These are phyloP conservation scores for Endocladia muricata DNA, from an alignment of 31 red algal genomes.

Conservation along the genomic window DNA sequence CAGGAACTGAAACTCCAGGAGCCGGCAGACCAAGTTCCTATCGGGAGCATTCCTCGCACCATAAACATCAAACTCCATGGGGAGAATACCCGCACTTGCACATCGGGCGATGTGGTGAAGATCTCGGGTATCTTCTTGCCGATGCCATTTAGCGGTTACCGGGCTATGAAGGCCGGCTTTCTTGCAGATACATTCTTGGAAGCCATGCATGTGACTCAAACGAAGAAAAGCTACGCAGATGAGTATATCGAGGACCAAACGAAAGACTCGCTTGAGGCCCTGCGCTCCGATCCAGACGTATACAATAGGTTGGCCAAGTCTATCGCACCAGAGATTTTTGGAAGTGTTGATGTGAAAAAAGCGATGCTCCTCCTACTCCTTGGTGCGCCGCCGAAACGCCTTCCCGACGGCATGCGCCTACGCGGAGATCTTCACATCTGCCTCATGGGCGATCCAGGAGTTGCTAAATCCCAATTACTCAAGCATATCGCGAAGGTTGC, in stretches of 20 bases:
- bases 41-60: slow-evolving; percentile 93
- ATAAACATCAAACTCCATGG: slow-evolving; percentile 85
- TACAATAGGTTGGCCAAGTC: slow-evolving; percentile 80
- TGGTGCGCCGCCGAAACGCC: slow-evolving; percentile 76
- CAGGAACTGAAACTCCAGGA: slow-evolving; percentile 98
- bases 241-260: slow-evolving; percentile 56
- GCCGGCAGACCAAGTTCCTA: slow-evolving; percentile 92
- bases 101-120: slow-evolving; percentile 82
- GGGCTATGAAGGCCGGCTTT: slow-evolving; percentile 85
- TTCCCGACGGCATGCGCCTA: slow-evolving; percentile 94
- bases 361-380: slow-evolving; percentile 88
- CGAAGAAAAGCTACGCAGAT: slow-evolving; percentile 85
- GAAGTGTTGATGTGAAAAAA: slow-evolving; percentile 94
- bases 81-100: slow-evolving; percentile 75
- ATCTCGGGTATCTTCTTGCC: slow-evolving; percentile 93
- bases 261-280: slow-evolving; percentile 33
- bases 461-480: slow-evolving; percentile 99
- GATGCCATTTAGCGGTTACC: slow-evolving; percentile 73
- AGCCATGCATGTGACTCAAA: slow-evolving; percentile 74
- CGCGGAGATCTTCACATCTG: slow-evolving; percentile 96
- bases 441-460: slow-evolving; percentile 99
- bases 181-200: slow-evolving; percentile 92
- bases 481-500: slow-evolving; percentile 89
- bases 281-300: slow-evolving; percentile 50
- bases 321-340: slow-evolving; percentile 98